Evolutionary conservation across 2,329 filamentous ascomycete species (phyloP).

Genomic region (Sclerotiophoma versabilis): DNA sequence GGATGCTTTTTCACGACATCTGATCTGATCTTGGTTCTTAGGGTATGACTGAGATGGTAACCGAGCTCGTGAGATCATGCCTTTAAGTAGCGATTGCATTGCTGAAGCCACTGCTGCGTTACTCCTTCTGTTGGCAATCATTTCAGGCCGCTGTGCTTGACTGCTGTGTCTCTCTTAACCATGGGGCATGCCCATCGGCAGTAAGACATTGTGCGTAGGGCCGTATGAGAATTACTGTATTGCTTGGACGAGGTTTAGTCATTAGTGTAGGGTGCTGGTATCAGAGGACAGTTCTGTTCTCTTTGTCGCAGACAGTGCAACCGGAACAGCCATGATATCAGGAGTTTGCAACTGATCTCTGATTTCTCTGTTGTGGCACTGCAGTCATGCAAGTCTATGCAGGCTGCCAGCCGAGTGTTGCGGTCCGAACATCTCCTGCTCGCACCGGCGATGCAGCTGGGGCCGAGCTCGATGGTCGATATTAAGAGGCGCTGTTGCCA

Average conservation of each 20-base stretch:
- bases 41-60: no score
- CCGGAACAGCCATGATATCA: neutral
- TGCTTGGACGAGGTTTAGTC: neutral
- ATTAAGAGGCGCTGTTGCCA: neutral
- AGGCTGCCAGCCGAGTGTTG: neutral
- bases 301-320: neutral
- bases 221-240: neutral
- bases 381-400: neutral
- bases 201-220: neutral
- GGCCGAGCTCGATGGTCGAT: neutral
- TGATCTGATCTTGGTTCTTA: neutral
- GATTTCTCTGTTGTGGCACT: neutral
- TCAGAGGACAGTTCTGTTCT: neutral
- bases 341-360: no score
- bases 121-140: no score
- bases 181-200: neutral
- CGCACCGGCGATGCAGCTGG: constrained; percentile 1
- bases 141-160: no score
- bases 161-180: neutral
- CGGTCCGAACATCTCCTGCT: constrained; percentile 15
- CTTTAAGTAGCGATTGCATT: neutral
- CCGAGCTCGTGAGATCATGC: neutral
- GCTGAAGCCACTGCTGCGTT: neutral
- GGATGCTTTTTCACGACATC: no score
- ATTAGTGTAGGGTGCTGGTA: no score